Conservation (phyloP, 208 protist species). For the Entamoeba nuttalli region DNA sequence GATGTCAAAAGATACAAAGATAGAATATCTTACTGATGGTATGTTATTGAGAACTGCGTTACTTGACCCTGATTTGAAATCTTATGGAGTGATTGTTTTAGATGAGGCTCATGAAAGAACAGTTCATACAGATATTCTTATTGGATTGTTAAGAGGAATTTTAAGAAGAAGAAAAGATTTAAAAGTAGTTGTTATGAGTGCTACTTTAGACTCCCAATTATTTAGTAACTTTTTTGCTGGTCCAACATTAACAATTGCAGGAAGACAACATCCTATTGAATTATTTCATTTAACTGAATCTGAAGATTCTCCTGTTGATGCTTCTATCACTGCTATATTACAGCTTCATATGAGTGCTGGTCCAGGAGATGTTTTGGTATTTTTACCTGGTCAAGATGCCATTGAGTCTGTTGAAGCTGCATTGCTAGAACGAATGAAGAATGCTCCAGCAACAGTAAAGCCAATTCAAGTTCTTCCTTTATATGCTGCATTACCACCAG, state of each 20-base stretch:
- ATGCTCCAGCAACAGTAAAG: not conserved
- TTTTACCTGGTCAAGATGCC: conserved; percentile 97
- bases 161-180: conserved; percentile 50
- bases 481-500: not conserved
- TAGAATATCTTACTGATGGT: conserved; percentile 92
- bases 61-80: conserved; percentile 56
- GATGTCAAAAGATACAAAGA: conserved; percentile 64
- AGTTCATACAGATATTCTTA: conserved; percentile 30
- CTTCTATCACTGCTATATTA: conserved; percentile 11
- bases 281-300: conserved; percentile 30
- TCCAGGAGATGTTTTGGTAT: conserved; percentile 94
- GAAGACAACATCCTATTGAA: conserved; percentile 66
- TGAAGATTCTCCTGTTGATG: not conserved
- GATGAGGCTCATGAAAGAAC: conserved; percentile 44
- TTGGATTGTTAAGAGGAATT: conserved; percentile 46
- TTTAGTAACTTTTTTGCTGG: conserved; percentile 74
- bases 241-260: conserved; percentile 49
- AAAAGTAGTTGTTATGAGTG: conserved; percentile 79
- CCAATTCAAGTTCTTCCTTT: not conserved
- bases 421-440: conserved; percentile 15
- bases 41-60: conserved; percentile 83
- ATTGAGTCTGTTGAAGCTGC: conserved; percentile 68
- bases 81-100: conserved; percentile 40
- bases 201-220: conserved; percentile 75
- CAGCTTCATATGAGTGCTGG: conserved; percentile 42